phyloP scores from a whole-genome alignment of 2,329 filamentous ascomycete genomes.

The Cadophora sp. region DNA sequence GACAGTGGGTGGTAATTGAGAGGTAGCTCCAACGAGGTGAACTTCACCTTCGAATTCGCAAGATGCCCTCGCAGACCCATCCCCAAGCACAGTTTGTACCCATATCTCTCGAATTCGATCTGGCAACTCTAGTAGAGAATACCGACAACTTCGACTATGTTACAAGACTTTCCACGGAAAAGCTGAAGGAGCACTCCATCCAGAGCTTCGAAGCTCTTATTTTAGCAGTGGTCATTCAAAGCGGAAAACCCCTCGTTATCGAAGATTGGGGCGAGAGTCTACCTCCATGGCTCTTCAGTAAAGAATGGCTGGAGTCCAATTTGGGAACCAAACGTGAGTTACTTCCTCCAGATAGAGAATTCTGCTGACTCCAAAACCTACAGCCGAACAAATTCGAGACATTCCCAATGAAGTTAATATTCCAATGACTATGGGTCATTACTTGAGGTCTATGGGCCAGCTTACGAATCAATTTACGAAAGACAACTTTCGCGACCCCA shows the following conservation, averaged over 20 bases:
- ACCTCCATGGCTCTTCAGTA: slow-evolving; percentile 79
- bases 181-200: slow-evolving; percentile 78
- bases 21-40: neutral
- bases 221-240: slow-evolving; percentile 81
- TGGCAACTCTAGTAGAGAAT: slow-evolving; percentile 75
- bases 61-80: slow-evolving; percentile 76
- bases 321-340: slow-evolving; percentile 78
- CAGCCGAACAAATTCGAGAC: slow-evolving; percentile 86
- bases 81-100: slow-evolving; percentile 92
- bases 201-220: slow-evolving; percentile 88
- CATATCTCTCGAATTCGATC: slow-evolving; percentile 83
- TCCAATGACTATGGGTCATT: slow-evolving; percentile 87
- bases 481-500: slow-evolving; percentile 70
- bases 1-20: slow-evolving; percentile 1
- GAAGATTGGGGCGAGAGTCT: slow-evolving; percentile 83
- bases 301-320: slow-evolving; percentile 79
- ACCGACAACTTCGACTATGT: slow-evolving; percentile 89
- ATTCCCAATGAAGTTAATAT: slow-evolving; percentile 75
- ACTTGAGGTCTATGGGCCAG: slow-evolving; percentile 84
- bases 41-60: neutral
- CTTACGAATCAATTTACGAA: slow-evolving; percentile 85
- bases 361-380: slow-evolving; percentile 36
- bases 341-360: neutral
- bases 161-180: slow-evolving; percentile 77
- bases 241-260: slow-evolving; percentile 88